Evolutionary conservation across 805 yeast species (phyloP), one percentile per base, ranked within the genome.

Genomic region (Wickerhamiella qilinensis): DNA sequence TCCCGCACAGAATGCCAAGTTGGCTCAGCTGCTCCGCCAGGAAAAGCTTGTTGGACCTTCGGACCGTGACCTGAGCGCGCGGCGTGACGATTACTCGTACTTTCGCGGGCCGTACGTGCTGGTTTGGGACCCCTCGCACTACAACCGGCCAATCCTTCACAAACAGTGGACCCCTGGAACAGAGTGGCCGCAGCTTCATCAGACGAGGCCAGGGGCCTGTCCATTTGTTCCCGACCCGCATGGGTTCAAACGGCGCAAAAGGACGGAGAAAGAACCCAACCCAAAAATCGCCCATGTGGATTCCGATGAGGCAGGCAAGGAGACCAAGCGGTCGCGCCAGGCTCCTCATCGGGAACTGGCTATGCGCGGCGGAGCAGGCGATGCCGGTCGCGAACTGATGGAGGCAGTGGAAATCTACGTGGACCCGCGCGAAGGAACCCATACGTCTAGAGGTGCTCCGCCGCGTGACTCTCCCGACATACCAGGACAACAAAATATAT

Each of bases 1-100:
- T n/a, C 18, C 38, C 5, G 40, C 29, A 11, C 46, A 43, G 12
- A 15, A 38, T 3, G 34, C 45, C 16, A 40, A 43, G 22, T 58
- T 77, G 35, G 68, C 77, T 3, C 71, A 77, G 36, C 64, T 88
- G 45, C 67, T 88, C 49, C 75, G 76, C 45, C 85, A 83, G 52
- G 98, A 91, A 53, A 82, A 82, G 51, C 59, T 82, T 12, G 96
- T 95, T 11, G 42, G 43, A 14, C 80, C 94, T 1, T 70, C 78
- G 28, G 96, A 86, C 56, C 71, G 94, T 46, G 95, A 86, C 55
- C 91, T 93, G 11, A 69, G 67, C 44, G 91, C 93, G 2, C 75
- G 69, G 46, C 65, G 94, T 40, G 94, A 82, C 49, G 95, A 88
- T 54, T 71, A 79, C 50, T 76, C 77, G 52, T 81, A 81, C 55